Evolutionary conservation across 495 filamentous ascomycete genomes (phyloP).

Genomic region (Lophiotrema nucula): DNA sequence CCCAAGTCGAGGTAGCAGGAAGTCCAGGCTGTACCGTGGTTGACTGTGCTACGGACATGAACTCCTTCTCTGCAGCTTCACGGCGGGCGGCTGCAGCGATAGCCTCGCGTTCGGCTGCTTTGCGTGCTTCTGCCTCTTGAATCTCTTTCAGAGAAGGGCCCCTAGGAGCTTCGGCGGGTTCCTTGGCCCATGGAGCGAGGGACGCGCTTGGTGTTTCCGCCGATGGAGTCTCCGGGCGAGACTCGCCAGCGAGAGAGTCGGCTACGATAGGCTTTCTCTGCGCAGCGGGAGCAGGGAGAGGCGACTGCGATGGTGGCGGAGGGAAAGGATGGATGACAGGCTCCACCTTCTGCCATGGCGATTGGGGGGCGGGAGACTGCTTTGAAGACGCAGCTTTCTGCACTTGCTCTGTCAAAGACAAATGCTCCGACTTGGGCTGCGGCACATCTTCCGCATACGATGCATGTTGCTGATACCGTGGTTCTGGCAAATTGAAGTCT

Average conservation of each 20-base stretch:
- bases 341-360: conserved; percentile 61
- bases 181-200: conserved; percentile 94
- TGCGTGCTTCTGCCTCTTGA: conserved; percentile 89
- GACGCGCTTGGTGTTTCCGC: conserved; percentile 45
- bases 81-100: conserved; percentile 76
- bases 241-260: conserved; percentile 71
- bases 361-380: conserved; percentile 59
- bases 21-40: conserved; percentile 68
- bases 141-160: conserved; percentile 95
- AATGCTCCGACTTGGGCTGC: conserved; percentile 33
- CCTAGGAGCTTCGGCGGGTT: conserved; percentile 71
- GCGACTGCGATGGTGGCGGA: conserved; percentile 70
- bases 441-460: background rate
- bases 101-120: conserved; percentile 88
- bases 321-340: conserved; percentile 74
- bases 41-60: conserved; percentile 64
- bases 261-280: conserved; percentile 83
- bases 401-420: conserved; percentile 84
- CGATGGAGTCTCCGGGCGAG: conserved; percentile 68
- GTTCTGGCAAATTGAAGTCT: conserved; percentile 29
- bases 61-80: conserved; percentile 75
- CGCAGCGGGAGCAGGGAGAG: conserved; percentile 80
- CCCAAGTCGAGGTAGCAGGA: conserved; percentile 89
- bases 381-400: conserved; percentile 72
- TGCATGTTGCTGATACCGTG: conserved; percentile 7